Evolutionary conservation across 2,329 filamentous ascomycete species (phyloP).

Genomic region (Pseudogymnoascus sp.): DNA sequence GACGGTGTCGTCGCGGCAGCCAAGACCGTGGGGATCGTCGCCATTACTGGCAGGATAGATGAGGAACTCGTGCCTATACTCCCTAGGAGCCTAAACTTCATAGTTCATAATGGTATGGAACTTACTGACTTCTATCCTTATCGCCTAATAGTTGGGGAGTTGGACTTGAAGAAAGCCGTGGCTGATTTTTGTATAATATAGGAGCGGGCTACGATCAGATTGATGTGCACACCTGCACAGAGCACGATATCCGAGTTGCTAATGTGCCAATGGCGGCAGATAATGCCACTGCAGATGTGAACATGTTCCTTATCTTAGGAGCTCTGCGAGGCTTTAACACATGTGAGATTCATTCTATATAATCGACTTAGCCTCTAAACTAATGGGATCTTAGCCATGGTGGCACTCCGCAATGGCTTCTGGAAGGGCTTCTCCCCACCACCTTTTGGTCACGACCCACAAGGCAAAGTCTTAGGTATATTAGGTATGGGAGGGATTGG

Average conservation of each 20-base stretch:
- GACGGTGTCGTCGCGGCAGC: constrained; percentile 48
- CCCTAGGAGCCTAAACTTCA: constrained; percentile 28
- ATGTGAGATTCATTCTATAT: constrained; percentile 17
- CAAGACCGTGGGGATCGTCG: constrained; percentile 47
- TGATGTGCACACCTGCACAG: constrained; percentile 64
- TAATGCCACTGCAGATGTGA: constrained; percentile 72
- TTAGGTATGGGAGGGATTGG: constrained; percentile 83
- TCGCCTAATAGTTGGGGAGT: constrained; percentile 37
- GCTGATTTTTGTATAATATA: constrained; percentile 38
- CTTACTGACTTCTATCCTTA: constrained; percentile 36
- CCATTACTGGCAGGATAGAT: constrained; percentile 47
- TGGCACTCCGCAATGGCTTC: constrained; percentile 53
- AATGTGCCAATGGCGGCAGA: constrained; percentile 73
- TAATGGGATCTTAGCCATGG: constrained; percentile 13
- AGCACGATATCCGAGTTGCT: constrained; percentile 60
- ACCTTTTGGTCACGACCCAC: constrained; percentile 55
- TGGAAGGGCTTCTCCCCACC: constrained; percentile 51
- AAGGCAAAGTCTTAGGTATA: constrained; percentile 70
- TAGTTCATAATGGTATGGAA: constrained; percentile 28
- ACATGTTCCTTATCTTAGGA: constrained; percentile 73
- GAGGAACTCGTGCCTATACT: constrained; percentile 43
- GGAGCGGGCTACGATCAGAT: constrained; percentile 80
- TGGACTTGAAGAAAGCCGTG: constrained; percentile 36
- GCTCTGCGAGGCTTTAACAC: constrained; percentile 65
- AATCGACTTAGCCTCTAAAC: constrained; percentile 39